A percentile compares a stretch with the other conserved stretches of the same genome.
These are phyloP conservation scores for Mucor sp. DNA, from an alignment of 371 early-diverging fungal genomes.

Conservation along the genomic window DNA sequence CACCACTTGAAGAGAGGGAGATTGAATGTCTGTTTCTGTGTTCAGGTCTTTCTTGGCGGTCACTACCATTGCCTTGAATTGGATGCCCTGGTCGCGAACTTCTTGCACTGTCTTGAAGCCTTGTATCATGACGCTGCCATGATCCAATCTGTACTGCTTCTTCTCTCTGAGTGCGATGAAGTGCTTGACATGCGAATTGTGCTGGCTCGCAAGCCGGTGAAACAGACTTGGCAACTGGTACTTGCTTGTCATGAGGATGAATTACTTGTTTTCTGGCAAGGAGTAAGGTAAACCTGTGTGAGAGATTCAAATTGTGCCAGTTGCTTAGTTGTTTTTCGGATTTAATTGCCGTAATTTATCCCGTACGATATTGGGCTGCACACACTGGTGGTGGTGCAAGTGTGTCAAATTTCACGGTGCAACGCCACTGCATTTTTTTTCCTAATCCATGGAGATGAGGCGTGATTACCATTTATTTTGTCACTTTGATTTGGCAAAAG, in stretches of 20 bases:
- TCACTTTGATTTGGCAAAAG: no score
- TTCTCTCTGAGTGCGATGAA: slow-evolving; percentile 38
- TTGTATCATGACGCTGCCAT: slow-evolving; percentile 37
- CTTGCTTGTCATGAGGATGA: not conserved
- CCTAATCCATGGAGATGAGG: not conserved
- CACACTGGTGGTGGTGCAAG: not conserved
- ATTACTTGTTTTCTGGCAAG: not conserved
- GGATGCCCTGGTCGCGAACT: slow-evolving; percentile 30
- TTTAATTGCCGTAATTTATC: not conserved
- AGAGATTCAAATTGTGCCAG: not conserved
- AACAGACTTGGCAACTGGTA: slow-evolving; percentile 18
- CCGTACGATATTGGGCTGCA: not conserved
- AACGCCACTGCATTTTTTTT: not conserved
- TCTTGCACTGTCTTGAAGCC: slow-evolving; percentile 39
- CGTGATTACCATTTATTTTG: not conserved
- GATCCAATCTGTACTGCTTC: slow-evolving; percentile 35
- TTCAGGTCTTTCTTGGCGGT: slow-evolving; percentile 37
- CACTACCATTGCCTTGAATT: slow-evolving; percentile 27
- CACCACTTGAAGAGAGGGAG: slow-evolving; percentile 35
- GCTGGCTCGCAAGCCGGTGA: slow-evolving; percentile 26
- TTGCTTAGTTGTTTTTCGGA: not conserved
- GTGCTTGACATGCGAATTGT: slow-evolving; percentile 27
- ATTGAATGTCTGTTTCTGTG: slow-evolving; percentile 31
- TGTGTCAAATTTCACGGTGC: not conserved
- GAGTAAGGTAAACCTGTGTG: not conserved